A percentile compares a stretch with the other conserved stretches of the same genome.
Conservation (phyloP, 305 asterid genomes). For the Petunia hybrid region DNA sequence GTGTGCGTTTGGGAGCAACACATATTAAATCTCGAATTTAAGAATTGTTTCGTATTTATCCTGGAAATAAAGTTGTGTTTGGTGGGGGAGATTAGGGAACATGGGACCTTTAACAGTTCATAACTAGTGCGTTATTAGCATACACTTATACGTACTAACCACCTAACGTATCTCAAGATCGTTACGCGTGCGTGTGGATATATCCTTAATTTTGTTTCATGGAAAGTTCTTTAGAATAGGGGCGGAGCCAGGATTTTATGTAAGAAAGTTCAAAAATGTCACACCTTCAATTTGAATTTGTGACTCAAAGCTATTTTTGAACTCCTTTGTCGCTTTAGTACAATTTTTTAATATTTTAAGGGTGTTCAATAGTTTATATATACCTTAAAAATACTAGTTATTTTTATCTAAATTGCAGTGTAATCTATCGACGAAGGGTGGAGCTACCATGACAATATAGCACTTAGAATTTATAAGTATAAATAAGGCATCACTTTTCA, state of each 20-base stretch:
- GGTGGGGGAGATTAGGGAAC: background rate
- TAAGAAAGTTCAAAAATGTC: background rate
- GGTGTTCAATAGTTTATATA: too few relatives aligned
- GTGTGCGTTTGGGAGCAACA: too few relatives aligned
- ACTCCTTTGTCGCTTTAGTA: too few relatives aligned
- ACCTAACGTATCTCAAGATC: conserved; percentile 23
- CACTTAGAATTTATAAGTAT: background rate
- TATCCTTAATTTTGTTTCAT: background rate
- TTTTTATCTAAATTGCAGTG: background rate
- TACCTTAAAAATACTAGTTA: too few relatives aligned
- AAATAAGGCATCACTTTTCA: conserved; percentile 3
- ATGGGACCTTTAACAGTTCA: conserved; percentile 23
- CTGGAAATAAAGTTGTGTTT: background rate
- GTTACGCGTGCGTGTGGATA: background rate
- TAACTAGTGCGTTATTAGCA: conserved; percentile 27
- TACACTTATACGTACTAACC: conserved; percentile 25
- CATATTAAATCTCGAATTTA: too few relatives aligned
- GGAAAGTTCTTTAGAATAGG: background rate
- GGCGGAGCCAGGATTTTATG: background rate
- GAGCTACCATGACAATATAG: conserved; percentile 18
- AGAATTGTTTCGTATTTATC: too few relatives aligned
- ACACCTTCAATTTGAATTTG: too few relatives aligned
- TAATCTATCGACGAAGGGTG: background rate
- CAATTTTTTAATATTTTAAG: too few relatives aligned
- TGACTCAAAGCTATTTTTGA: too few relatives aligned